Conservation (phyloP, 768 basidiomycete species). For the Grammothele lineata region DNA sequence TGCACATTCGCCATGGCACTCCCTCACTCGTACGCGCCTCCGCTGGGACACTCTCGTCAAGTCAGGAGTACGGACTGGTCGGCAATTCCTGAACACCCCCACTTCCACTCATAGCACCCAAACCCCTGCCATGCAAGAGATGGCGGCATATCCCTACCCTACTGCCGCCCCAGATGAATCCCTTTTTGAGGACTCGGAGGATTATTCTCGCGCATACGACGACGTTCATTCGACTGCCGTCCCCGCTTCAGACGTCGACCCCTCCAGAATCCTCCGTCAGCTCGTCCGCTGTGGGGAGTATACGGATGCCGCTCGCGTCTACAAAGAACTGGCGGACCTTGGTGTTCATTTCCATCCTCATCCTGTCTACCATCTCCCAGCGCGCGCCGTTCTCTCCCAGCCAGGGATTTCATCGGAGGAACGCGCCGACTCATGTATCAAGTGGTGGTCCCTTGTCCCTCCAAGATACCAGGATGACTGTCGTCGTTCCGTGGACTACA, state of each 20-base stretch:
- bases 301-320: constrained; percentile 33
- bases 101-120: constrained; percentile 7
- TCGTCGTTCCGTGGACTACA: constrained; percentile 19
- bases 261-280: constrained; percentile 19
- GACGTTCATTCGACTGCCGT: too few relatives aligned
- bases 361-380: constrained; percentile 32
- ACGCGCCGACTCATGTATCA: constrained; percentile 23
- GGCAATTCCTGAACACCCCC: constrained; percentile 21
- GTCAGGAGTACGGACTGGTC: constrained; percentile 7
- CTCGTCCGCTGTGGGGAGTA: constrained; percentile 29
- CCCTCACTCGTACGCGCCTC: constrained; percentile 11
- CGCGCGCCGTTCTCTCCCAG: constrained; percentile 27
- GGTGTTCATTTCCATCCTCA: constrained; percentile 34
- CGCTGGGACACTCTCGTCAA: constrained; percentile 11
- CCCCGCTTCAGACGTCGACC: background rate
- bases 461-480: background rate
- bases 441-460: constrained; percentile 45
- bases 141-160: constrained; percentile 34
- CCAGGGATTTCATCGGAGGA: constrained; percentile 9
- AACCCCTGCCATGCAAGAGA: constrained; percentile 33
- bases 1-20: constrained; percentile 13
- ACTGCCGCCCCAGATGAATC: constrained; percentile 25
- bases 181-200: constrained; percentile 30
- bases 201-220: too few relatives aligned
- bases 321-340: constrained; percentile 35